Evolutionary conservation across 2,329 filamentous ascomycete species (phyloP).

Genomic region (Colletotrichum sansevieriae): DNA sequence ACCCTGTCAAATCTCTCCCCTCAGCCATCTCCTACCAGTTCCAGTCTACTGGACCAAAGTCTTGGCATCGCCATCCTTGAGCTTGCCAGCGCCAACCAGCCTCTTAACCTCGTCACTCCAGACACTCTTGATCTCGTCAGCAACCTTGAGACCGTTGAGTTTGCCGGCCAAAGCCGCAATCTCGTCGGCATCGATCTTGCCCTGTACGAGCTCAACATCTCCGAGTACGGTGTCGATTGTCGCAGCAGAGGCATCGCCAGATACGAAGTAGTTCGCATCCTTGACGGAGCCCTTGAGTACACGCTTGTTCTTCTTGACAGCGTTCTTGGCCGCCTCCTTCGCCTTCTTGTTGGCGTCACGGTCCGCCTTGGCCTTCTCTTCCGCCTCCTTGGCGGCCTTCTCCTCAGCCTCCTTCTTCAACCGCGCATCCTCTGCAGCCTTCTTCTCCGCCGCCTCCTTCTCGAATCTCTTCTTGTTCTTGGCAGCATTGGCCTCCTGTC

Average conservation of each 20-base stretch:
- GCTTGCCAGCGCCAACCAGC: slow-evolving; percentile 84
- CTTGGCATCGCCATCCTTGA: slow-evolving; percentile 87
- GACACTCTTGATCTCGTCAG: slow-evolving; percentile 85
- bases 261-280: slow-evolving; percentile 95
- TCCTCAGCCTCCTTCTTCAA: slow-evolving; percentile 88
- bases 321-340: slow-evolving; percentile 98
- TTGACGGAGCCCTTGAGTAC: slow-evolving; percentile 94
- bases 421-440: slow-evolving; percentile 85
- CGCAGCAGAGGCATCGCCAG: slow-evolving; percentile 77
- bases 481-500: slow-evolving; percentile 87
- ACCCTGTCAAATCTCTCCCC: neutral
- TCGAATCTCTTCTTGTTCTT: slow-evolving; percentile 97
- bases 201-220: slow-evolving; percentile 88
- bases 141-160: slow-evolving; percentile 83
- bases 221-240: slow-evolving; percentile 86
- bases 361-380: slow-evolving; percentile 86
- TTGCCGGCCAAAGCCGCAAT: slow-evolving; percentile 85
- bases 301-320: slow-evolving; percentile 99
- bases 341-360: slow-evolving; percentile 92
- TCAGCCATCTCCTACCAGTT: neutral
- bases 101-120: slow-evolving; percentile 84
- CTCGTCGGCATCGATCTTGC: slow-evolving; percentile 92
- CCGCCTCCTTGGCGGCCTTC: slow-evolving; percentile 83
- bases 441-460: slow-evolving; percentile 91
- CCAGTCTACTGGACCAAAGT: slow-evolving; percentile 57